Conservation (phyloP, 345 rosid genomes). For the Bruguiera parviflora region DNA sequence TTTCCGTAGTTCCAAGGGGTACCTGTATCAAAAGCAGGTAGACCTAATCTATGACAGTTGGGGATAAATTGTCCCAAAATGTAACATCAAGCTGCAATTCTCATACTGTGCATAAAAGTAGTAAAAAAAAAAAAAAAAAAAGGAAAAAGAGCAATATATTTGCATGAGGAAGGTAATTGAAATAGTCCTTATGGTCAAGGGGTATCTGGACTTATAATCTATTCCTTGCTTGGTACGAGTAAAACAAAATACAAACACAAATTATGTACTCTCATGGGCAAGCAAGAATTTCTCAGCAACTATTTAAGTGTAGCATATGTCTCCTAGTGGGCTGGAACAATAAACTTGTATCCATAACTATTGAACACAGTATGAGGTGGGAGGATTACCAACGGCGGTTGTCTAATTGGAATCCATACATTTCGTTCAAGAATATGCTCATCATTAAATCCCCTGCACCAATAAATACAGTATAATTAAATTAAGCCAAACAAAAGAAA, state of each 20-base stretch:
- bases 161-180: too few species aligned
- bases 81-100: neutral
- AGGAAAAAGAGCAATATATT: too few species aligned
- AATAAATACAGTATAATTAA: neutral
- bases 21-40: slow-evolving; percentile 45
- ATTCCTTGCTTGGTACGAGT: too few species aligned
- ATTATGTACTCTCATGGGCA: neutral
- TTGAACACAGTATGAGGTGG: neutral
- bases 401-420: slow-evolving; percentile 95
- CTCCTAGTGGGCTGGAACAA: slow-evolving; percentile 1
- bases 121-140: neutral
- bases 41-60: neutral
- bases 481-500: neutral
- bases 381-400: slow-evolving; percentile 77
- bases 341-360: slow-evolving; percentile 6
- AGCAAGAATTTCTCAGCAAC: slow-evolving; percentile 5
- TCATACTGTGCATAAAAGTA: neutral
- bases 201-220: too few species aligned
- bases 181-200: too few species aligned
- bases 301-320: neutral
- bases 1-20: slow-evolving; percentile 89
- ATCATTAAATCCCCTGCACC: slow-evolving; percentile 80
- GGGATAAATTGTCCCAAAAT: neutral
- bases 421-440: slow-evolving; percentile 95
- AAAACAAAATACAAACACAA: too few species aligned